phyloP scores from a whole-genome alignment of 2,329 filamentous ascomycete species.

The Alternaria triticimaculans region DNA sequence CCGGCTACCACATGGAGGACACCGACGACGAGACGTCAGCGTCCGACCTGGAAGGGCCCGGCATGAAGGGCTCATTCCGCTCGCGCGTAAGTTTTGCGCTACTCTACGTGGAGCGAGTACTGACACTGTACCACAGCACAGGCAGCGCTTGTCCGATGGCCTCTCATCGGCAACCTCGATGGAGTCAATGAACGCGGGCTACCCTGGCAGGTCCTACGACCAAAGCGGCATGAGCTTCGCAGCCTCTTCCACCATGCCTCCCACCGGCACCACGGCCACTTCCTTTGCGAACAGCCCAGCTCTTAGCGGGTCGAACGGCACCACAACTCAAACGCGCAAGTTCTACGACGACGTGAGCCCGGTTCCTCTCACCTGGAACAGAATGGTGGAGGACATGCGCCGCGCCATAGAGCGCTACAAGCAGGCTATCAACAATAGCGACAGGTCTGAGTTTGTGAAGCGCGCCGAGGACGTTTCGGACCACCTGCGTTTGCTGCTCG shows the following conservation, averaged over 20 bases:
- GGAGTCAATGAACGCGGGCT: slow-evolving; percentile 81
- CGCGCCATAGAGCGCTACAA: slow-evolving; percentile 87
- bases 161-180: slow-evolving; percentile 88
- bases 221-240: slow-evolving; percentile 54
- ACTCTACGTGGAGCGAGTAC: slow-evolving; percentile 7
- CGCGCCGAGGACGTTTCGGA: slow-evolving; percentile 98
- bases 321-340: slow-evolving; percentile 70
- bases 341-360: slow-evolving; percentile 91
- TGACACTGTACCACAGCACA: slow-evolving; percentile 31
- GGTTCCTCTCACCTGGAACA: slow-evolving; percentile 84
- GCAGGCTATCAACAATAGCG: slow-evolving; percentile 82
- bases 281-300: slow-evolving; percentile 61
- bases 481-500: slow-evolving; percentile 89
- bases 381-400: slow-evolving; percentile 91
- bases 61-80: slow-evolving; percentile 71
- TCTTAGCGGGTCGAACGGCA: slow-evolving; percentile 50
- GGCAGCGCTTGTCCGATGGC: slow-evolving; percentile 69
- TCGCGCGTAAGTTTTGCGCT: slow-evolving; percentile 65
- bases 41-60: slow-evolving; percentile 78
- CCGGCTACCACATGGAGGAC: slow-evolving; percentile 82
- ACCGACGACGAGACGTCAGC: slow-evolving; percentile 91
- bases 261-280: slow-evolving; percentile 59
- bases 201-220: slow-evolving; percentile 62
- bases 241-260: slow-evolving; percentile 51
- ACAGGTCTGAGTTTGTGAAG: slow-evolving; percentile 88